These are phyloP conservation scores for Tulasnella sp. DNA, from an alignment of 768 basidiomycete species.

Conservation along the genomic window DNA sequence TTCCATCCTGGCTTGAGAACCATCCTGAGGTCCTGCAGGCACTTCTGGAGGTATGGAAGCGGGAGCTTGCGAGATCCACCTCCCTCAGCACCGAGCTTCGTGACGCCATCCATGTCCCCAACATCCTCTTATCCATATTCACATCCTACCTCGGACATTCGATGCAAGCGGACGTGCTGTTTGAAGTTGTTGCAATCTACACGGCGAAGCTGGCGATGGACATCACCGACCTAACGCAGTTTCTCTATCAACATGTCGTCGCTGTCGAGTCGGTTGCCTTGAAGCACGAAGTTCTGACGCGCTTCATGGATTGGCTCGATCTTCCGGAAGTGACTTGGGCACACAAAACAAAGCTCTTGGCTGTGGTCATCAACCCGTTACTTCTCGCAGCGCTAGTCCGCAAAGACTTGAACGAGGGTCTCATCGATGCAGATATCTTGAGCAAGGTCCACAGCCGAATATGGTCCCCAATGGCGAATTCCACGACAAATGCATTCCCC, in stretches of 20 bases:
- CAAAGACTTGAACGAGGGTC: slow-evolving; percentile 38
- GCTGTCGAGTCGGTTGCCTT: slow-evolving; percentile 49
- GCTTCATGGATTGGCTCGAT: slow-evolving; percentile 80
- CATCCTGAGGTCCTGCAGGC: slow-evolving; percentile 58
- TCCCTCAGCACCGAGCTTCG: not conserved
- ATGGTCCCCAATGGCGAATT: slow-evolving; percentile 69
- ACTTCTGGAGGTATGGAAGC: slow-evolving; percentile 62
- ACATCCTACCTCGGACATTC: slow-evolving; percentile 49
- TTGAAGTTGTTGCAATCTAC: slow-evolving; percentile 76
- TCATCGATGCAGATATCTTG: slow-evolving; percentile 66
- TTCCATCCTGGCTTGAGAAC: slow-evolving; percentile 61
- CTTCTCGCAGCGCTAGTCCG: slow-evolving; percentile 66
- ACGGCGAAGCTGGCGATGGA: slow-evolving; percentile 75
- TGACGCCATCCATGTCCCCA: slow-evolving; percentile 17
- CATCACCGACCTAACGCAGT: slow-evolving; percentile 62
- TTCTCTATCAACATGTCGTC: slow-evolving; percentile 80
- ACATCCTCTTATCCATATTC: slow-evolving; percentile 63
- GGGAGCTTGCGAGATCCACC: slow-evolving; percentile 28
- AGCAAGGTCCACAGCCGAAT: slow-evolving; percentile 57
- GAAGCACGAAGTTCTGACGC: slow-evolving; percentile 72
- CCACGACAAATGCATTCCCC: slow-evolving; percentile 31
- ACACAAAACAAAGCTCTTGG: slow-evolving; percentile 56
- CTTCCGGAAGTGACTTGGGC: slow-evolving; percentile 50
- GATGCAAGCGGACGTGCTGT: slow-evolving; percentile 79
- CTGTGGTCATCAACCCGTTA: slow-evolving; percentile 78